Evolutionary conservation across 768 basidiomycete genomes (phyloP), one percentile per base, ranked within the genome.

Genomic region (Lactarius quietus): DNA sequence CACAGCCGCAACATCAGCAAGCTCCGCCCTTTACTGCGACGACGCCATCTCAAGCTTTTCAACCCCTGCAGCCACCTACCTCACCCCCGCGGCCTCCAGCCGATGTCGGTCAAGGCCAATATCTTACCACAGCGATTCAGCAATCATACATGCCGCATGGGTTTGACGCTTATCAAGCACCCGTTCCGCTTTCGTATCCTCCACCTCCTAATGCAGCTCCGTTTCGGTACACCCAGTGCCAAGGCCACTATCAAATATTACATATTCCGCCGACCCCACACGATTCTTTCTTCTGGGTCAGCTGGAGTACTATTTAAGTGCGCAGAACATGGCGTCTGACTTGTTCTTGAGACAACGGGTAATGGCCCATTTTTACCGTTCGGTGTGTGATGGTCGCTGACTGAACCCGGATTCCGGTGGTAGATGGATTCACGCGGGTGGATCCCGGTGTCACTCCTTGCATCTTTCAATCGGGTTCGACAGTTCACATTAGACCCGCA

Each of bases 341-440:
- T 82, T 90, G 69, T 96, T 83, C 77, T 79, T 98, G 39, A 83
- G 93, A 59, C 82, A 87, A 76, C 80, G 85, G 78, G 93, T 92
- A 61, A 59, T 48, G 15, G 4, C 26, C 7, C 18, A 53, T 48
- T 23, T 31, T 55, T 20, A 29, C 31, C 18, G 10, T 35, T 62
- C 23, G 43, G 62, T 35, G 60, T 35, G 60, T 64, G 35, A 48
- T 48, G 31, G n/a, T 3, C 23, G 35, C 51, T 68, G 41, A 69
- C 39, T 45, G 55, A 26, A 69, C 36, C 29, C 17, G 45, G 31
- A 28, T 58, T 28, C 39, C 9, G 53, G 41, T 15, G 26, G 26
- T 70, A 96, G 94, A 95, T 98, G 95, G 93, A 97, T 74, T 80
- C 83, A 5, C 79, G 83, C 63, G 95, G 95, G 12, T 98, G 92